phyloP scores from a whole-genome alignment of 2,329 filamentous ascomycete species.

The Cytospora piceae region DNA sequence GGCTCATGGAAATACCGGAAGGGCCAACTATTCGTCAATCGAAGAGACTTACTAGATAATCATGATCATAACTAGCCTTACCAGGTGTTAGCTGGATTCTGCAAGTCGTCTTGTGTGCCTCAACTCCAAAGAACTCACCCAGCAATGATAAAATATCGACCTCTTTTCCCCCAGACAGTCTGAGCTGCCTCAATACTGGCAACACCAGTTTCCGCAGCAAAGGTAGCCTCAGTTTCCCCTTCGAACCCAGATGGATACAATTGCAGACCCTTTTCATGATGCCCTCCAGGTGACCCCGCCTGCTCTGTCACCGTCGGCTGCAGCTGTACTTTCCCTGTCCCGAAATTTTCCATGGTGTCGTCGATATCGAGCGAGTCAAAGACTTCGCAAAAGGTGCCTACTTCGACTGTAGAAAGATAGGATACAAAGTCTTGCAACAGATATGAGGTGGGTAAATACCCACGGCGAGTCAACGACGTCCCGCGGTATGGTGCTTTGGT shows the following conservation, averaged over 20 bases:
- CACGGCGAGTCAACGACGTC: neutral
- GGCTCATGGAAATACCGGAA: neutral
- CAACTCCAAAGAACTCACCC: slow-evolving; percentile 26
- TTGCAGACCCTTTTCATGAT: neutral
- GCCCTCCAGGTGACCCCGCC: neutral
- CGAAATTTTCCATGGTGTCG: slow-evolving; percentile 11
- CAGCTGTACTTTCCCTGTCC: slow-evolving; percentile 5
- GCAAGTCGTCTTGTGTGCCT: neutral
- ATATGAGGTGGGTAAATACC: neutral
- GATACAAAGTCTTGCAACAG: neutral
- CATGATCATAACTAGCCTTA: slow-evolving; percentile 36
- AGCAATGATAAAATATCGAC: slow-evolving; percentile 31
- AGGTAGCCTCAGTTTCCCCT: neutral
- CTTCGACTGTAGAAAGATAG: neutral
- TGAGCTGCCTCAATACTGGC: slow-evolving; percentile 35
- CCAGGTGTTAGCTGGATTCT: neutral
- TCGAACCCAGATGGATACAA: no score
- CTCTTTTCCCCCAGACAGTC: slow-evolving; percentile 36
- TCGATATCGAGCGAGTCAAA: no score
- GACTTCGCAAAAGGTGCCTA: neutral
- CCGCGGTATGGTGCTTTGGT: neutral
- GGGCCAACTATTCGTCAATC: neutral
- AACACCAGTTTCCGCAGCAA: slow-evolving; percentile 29
- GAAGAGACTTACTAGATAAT: slow-evolving; percentile 32
- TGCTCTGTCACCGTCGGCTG: slow-evolving; percentile 3